Evolutionary conservation across 139 green algal genomes (phyloP), one percentile per base, ranked within the genome.

Genomic region (Volvox reticuliferus): DNA sequence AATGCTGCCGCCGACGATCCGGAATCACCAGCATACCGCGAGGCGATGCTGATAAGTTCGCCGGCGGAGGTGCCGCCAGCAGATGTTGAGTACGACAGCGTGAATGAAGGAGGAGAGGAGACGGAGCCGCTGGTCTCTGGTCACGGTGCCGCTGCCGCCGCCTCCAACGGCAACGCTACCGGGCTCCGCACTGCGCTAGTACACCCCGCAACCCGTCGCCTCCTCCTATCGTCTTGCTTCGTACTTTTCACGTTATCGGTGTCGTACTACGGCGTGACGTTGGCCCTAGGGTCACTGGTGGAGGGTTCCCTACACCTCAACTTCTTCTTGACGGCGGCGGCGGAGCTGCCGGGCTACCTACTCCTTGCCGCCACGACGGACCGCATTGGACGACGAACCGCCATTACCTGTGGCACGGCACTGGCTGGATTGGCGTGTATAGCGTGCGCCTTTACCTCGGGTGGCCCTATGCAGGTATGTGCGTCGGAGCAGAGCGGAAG

Each of bases 301-400:
- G 33, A n/a, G 2, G 88, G 88, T 69, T 69, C 30, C 19, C 80
- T 92, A 24, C 67, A 88, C 69, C 3, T 36, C 50, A 92, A 92
- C 80, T 92, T 92, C 32, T 24, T 79, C 2, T 80, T 92, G 16
- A 88, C 68, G 14, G 79, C 80, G 6, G 79, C 69, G 28, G 88
- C 88, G 0, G 79, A 92, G 84, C 84, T 89, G 84, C 84, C 84
- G 26, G 87, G 36, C 12, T 91, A 91, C 63, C 37, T 91, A 36
- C 63, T 50, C 3, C 78, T 91, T 0, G 88, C 88, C 12, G 88
- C 88, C 33, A 81, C 30, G 12, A 87, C 88, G 18, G 88, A 86
- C 65, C 19, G 28, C 19, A 19, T 91, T 12, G 88, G 88, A 12
- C 88, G 88, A 13, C 80, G 79, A 12, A 1, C 62, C 12, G 80